Evolutionary conservation across 73 alveolate species (phyloP).

Genomic region (Stentor roeselii): DNA sequence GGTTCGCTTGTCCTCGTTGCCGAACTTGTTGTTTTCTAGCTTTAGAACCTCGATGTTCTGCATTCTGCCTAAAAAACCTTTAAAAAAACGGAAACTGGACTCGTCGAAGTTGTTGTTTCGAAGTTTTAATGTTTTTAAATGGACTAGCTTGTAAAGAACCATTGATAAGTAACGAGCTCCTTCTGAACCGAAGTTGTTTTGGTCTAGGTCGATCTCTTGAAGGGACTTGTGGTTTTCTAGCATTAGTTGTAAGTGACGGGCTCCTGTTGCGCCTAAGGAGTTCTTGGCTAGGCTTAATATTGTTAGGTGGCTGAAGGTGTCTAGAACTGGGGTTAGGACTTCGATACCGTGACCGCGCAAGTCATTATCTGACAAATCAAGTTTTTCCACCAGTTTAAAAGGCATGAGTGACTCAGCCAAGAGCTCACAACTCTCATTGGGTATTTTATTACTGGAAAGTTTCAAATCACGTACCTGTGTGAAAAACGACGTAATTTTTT

Average conservation of each 20-base stretch:
- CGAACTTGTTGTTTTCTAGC: not conserved
- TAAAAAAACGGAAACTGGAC: not conserved
- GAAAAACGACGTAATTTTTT: not conserved
- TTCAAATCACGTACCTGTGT: not conserved
- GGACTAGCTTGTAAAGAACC: not conserved
- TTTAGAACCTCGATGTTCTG: not conserved
- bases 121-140: not conserved
- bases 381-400: not conserved
- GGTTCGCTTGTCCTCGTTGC: conserved; percentile 21
- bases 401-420: not conserved
- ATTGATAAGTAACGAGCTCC: conserved; percentile 17
- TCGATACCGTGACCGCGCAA: conserved; percentile 2
- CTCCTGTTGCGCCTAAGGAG: conserved; percentile 18
- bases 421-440: not conserved
- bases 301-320: not conserved
- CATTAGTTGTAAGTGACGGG: not conserved
- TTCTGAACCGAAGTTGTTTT: conserved; percentile 9
- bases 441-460: not conserved
- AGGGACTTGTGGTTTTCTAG: not conserved
- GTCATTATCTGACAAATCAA: conserved; percentile 7
- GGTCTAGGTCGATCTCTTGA: conserved; percentile 7
- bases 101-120: conserved; percentile 16
- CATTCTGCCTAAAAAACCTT: conserved; percentile 16
- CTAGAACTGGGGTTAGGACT: not conserved
- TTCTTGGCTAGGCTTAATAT: conserved; percentile 16